A percentile compares a stretch with the other conserved stretches of the same genome.
Evolutionary conservation across 768 basidiomycete genomes (phyloP).

Genomic region (Boletellus emodensis): DNA sequence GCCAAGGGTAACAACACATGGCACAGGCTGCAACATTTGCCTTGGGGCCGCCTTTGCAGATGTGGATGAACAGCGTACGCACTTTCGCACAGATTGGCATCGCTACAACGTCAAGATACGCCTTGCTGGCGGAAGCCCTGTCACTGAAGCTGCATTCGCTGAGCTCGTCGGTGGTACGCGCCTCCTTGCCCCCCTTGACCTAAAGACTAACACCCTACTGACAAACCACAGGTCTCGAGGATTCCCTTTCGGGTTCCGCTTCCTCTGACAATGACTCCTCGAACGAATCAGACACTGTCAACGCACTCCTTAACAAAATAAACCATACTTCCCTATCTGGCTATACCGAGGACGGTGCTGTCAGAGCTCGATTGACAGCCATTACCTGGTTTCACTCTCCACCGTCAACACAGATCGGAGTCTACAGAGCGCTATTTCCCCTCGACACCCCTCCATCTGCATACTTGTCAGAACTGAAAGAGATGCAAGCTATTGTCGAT

Average conservation of each 20-base stretch:
- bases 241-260: slow-evolving; percentile 90
- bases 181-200: background rate
- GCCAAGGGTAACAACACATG: slow-evolving; percentile 25
- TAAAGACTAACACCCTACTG: background rate
- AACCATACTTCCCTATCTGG: slow-evolving; percentile 44
- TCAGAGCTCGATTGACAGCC: slow-evolving; percentile 56
- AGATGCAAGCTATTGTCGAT: slow-evolving; percentile 54
- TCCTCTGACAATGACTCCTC: slow-evolving; percentile 58
- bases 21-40: slow-evolving; percentile 69
- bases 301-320: slow-evolving; percentile 61
- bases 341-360: slow-evolving; percentile 38
- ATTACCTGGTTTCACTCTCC: slow-evolving; percentile 89
- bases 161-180: slow-evolving; percentile 75
- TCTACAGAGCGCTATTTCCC: slow-evolving; percentile 78
- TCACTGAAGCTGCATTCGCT: slow-evolving; percentile 69
- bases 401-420: slow-evolving; percentile 82
- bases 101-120: slow-evolving; percentile 91
- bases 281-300: slow-evolving; percentile 63
- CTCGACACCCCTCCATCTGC: slow-evolving; percentile 33
- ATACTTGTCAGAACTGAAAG: slow-evolving; percentile 59
- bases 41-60: slow-evolving; percentile 63
- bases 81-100: slow-evolving; percentile 97
- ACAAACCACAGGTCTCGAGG: slow-evolving; percentile 56
- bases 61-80: slow-evolving; percentile 77
- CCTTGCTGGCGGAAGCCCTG: slow-evolving; percentile 55